These are phyloP conservation scores for Gnomoniopsis smithogilvyi DNA, from an alignment of 2,329 filamentous ascomycete species.

Conservation along the genomic window DNA sequence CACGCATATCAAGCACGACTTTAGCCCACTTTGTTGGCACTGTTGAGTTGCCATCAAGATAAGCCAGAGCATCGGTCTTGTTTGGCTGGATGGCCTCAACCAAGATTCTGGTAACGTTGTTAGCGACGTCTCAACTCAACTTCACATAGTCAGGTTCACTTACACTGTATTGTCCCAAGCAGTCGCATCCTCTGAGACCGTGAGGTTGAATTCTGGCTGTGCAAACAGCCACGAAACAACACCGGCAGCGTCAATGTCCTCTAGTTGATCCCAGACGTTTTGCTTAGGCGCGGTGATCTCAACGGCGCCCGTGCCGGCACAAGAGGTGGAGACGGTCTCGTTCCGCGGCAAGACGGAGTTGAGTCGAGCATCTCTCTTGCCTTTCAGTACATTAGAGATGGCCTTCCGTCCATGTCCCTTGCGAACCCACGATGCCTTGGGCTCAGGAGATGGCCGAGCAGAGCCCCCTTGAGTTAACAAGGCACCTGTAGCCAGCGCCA, in stretches of 20 bases:
- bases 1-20: slow-evolving; percentile 37
- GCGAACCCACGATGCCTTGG: slow-evolving; percentile 24
- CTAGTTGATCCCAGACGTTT: slow-evolving; percentile 39
- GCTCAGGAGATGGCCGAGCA: slow-evolving; percentile 23
- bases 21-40: slow-evolving; percentile 40
- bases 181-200: slow-evolving; percentile 28
- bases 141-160: background rate
- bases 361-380: slow-evolving; percentile 15
- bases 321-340: slow-evolving; percentile 10
- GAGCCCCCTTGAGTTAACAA: slow-evolving; percentile 22
- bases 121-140: background rate
- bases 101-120: slow-evolving; percentile 20
- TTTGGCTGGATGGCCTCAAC: slow-evolving; percentile 42
- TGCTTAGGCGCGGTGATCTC: slow-evolving; percentile 33
- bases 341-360: background rate
- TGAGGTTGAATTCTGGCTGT: slow-evolving; percentile 37
- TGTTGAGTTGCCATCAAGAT: slow-evolving; percentile 36
- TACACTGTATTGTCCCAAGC: slow-evolving; percentile 36
- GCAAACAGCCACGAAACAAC: slow-evolving; percentile 37
- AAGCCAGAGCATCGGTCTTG: slow-evolving; percentile 45
- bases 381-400: slow-evolving; percentile 23
- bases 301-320: slow-evolving; percentile 19
- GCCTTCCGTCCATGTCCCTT: slow-evolving; percentile 24
- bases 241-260: slow-evolving; percentile 33
- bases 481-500: slow-evolving; percentile 14